Evolutionary conservation across 106 monocot genomes (phyloP), one percentile per base, ranked within the genome.

Genomic region (Triglochin maritima): DNA sequence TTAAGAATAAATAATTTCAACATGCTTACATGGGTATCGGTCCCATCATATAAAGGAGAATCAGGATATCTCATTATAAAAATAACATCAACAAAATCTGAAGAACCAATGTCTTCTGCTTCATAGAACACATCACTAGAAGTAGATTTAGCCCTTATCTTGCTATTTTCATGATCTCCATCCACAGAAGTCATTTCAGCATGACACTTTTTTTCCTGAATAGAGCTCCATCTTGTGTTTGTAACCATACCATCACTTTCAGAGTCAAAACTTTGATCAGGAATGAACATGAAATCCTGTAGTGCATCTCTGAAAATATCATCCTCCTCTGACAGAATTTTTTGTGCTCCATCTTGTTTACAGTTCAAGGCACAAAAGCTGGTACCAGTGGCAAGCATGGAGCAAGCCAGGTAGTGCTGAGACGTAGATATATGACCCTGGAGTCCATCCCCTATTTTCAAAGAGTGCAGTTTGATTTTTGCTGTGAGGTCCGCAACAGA

Each of bases 281-380:
- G 45, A 65, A 75, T 67, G 53, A 62, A 59, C 41, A 78, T 66
- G 60, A 96, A 96, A 66, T 96, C 95, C n/a, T 85, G 69, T 63
- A 96, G 70, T 60, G 95, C 95, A 79, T 96, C 90, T 56, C 62
- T 84, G 57, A 87, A 96, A 69, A 77, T 78, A 67, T 96, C 90
- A 72, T 86, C 95, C 10, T 96, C 90, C 13, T 96, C 90, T 16
- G 76, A 11, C 66, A 74, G 70, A 44, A 85, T 69, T 14, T 10
- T 64, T 0, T 59, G 56, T 46, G 45, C 16, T 4, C 59, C 68
- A 6, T 70, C 72, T 42, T 85, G 64, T 47, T 68, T 41, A 2
- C 13, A 9, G 57, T 84, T 64, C 7, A 68, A 65, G 1, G 50
- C 50, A 62, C 44, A 45, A 77, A 70, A 56, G 15, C 8, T 48